Conservation (phyloP, 2,329 filamentous ascomycete genomes). For the Apiospora sp. region DNA sequence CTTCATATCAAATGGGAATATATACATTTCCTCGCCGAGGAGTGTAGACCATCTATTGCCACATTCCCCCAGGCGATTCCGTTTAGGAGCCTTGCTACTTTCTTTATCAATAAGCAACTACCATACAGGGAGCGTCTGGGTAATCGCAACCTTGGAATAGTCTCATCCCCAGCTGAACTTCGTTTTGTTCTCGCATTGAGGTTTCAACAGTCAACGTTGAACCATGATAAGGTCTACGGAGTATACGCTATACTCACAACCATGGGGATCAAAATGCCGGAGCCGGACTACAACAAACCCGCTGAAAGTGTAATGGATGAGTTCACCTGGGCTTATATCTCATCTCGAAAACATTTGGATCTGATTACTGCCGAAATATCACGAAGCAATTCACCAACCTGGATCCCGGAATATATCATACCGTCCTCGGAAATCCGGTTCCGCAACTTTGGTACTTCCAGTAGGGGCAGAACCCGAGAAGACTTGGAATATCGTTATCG, state of each 20-base stretch:
- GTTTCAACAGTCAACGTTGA: not conserved
- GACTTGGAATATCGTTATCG: not conserved
- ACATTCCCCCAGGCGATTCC: not conserved
- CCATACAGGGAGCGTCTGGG: fast-evolving
- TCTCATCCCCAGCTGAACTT: not conserved
- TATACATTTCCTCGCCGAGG: not conserved
- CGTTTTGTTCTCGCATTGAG: not conserved
- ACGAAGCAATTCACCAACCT: not conserved
- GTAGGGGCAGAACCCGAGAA: not conserved
- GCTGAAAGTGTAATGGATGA: not conserved
- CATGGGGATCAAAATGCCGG: not conserved
- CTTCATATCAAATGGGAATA: not conserved
- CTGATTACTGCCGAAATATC: not conserved
- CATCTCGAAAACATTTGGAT: not conserved
- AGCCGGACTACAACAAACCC: not conserved
- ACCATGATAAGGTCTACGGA: not conserved
- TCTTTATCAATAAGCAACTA: not conserved
- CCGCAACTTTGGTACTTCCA: not conserved
- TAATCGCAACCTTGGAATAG: not conserved
- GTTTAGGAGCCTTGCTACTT: not conserved
- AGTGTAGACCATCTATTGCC: not conserved
- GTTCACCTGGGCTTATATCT: not conserved
- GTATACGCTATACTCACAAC: not conserved
- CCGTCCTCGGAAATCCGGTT: not conserved
- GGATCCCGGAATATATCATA: not conserved